Evolutionary conservation across 495 filamentous ascomycete genomes (phyloP), one percentile per base, ranked within the genome.

Genomic region (Neurospora terricola): DNA sequence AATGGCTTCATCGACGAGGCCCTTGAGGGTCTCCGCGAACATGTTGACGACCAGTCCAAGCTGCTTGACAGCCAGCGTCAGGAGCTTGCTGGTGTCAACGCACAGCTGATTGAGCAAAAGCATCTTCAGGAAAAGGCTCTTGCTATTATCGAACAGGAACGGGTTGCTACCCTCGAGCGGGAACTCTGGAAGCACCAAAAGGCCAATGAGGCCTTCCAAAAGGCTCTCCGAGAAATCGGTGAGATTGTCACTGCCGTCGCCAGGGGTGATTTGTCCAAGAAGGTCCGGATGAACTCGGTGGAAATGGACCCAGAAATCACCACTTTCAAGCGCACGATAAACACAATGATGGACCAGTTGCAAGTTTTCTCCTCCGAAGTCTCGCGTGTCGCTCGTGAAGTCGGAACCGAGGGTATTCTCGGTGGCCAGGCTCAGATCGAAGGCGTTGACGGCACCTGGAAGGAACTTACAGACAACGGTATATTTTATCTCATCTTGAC

Each of bases 291-390:
- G 77, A 95, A 98, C 80, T 92, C 92, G 9, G 89, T 94, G 76
- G 96, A 99, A 82, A 96, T 98, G 92, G 96, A 99, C 86, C 94
- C 96, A 1, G 96, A 99, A 86, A 99, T 99, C 78, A 93, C 93
- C n/a, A 95, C 92, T 5, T 99, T 99, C 88, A 99, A 99, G 85
- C 90, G 93, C 72, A 98, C 94, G 48, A 90, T 93, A 84, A 99
- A 99, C 79, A 97, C 91, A 71, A 99, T 99, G 96, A 97, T 98
- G 88, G 96, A 98, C 80, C 96, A 98, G 83, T 87, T 99, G 71
- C 94, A 98, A 81, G 92, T 96, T 70, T 99, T 99, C 83, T 94
- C 96, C 78, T 95, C 92, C 80, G 94, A 99, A 84, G 96, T 99
- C 76, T 98, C 96, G 73, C 90, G 93, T 77, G 92, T 99, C 75